Evolutionary conservation across 768 basidiomycete species (phyloP), one percentile per base, ranked within the genome.

Genomic region (Aureoboletus auriporus): DNA sequence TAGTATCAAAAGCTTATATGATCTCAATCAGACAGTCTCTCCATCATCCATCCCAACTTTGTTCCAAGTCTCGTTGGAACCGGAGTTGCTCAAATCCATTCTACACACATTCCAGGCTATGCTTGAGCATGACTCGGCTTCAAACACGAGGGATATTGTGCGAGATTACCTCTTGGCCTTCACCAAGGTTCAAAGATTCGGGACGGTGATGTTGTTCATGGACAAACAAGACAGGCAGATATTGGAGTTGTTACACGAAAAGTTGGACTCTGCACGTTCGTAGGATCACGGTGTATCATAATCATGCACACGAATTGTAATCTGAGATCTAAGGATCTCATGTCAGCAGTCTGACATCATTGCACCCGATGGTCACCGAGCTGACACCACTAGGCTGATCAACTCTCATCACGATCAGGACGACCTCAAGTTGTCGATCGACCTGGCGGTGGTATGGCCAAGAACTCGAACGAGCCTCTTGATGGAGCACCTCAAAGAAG

Each of bases 21-120:
- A 46, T 31, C 27, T 43, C 9, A 29, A 34, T 13, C 55, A 89
- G 84, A 72, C 69, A 30, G 73, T 89, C 38, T 68, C 77, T 0
- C 79, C 88, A 0, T 40, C 70, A 8, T 67, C 69, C 14, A 63
- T 91, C 26, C 85, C 87, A 1, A 55, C 71, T 2, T 64, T 92
- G 34, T 89, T 86, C 67, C 75, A 84, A 56, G 79, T 73, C 0
- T 86, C 86, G 0, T 72, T 92, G 29, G 89, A 91, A 38, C 78
- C 89, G 0, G 57, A 72, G 1, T 57, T 86, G 26, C 75, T 92
- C 14, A 70, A 71, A 3, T 77, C 79, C 1, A 70, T 90, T 17
- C 61, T 90, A 23, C 67, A 72, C 27, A 75, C 74, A 3, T 79
- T 89, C 53, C 62, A 59, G 8, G 57, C 58, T 65, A 10, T 62